Evolutionary conservation across 2,329 filamentous ascomycete genomes (phyloP).

Genomic region (Aspergillus flavus): DNA sequence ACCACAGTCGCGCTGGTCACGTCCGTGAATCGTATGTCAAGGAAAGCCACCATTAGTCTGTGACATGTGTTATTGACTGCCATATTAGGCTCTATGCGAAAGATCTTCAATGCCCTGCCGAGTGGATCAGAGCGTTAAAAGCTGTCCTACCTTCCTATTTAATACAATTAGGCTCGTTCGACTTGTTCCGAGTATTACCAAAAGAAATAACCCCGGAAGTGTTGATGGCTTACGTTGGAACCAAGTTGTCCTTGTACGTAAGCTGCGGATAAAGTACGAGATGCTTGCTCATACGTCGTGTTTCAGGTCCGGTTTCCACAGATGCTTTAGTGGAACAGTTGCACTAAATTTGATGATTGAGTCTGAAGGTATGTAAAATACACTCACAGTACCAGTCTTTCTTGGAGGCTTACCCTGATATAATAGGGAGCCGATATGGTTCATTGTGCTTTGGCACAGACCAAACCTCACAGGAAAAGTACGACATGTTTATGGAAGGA

Average conservation of each 20-base stretch:
- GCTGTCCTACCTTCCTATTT: conserved; percentile 34
- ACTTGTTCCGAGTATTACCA: conserved; percentile 39
- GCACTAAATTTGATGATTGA: conserved; percentile 39
- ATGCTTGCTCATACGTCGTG: background rate
- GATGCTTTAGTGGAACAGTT: conserved; percentile 41
- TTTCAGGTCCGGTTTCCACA: conserved; percentile 38
- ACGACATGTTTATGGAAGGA: conserved; percentile 37
- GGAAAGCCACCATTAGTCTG: background rate
- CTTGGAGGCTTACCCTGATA: conserved; percentile 1
- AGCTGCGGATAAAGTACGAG: background rate
- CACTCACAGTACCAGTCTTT: background rate
- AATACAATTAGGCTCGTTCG: conserved; percentile 36
- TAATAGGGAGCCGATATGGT: conserved; percentile 24
- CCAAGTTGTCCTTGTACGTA: conserved; percentile 33
- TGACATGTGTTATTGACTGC: conserved; percentile 16
- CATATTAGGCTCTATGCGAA: conserved; percentile 38
- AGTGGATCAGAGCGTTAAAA: conserved; percentile 34
- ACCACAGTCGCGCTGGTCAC: conserved; percentile 6
- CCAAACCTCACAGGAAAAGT: conserved; percentile 35
- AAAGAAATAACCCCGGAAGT: conserved; percentile 38
- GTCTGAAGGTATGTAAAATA: conserved; percentile 27
- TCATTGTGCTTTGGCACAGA: conserved; percentile 39
- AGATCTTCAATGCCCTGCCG: conserved; percentile 36
- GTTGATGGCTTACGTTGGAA: conserved; percentile 42
- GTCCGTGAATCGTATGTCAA: conserved; percentile 28